Percentiles rank a stretch among this genome's conserved stretches.
These are phyloP conservation scores for Vaccinium darrowii DNA, from an alignment of 148 eudicot species.

Conservation along the genomic window DNA sequence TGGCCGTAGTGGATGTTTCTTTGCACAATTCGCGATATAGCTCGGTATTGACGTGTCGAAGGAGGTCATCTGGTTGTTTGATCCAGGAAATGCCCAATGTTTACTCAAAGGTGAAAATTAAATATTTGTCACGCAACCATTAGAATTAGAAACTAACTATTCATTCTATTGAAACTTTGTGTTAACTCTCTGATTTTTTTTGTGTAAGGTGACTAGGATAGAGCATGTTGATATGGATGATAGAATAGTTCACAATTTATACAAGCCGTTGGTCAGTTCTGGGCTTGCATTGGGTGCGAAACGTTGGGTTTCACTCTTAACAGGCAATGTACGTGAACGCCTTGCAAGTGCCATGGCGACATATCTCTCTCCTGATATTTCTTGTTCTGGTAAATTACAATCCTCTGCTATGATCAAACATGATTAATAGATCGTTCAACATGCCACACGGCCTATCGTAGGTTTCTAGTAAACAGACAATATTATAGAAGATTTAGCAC, in stretches of 20 bases:
- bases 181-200: neutral
- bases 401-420: neutral
- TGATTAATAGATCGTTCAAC: no score
- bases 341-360: slow-evolving; percentile 40
- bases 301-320: slow-evolving; percentile 41
- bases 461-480: no score
- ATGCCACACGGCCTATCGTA: no score
- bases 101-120: slow-evolving; percentile 56
- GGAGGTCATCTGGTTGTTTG: slow-evolving; percentile 77
- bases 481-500: no score
- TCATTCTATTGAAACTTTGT: neutral
- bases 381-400: slow-evolving; percentile 2
- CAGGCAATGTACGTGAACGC: slow-evolving; percentile 45
- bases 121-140: neutral
- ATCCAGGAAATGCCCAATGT: slow-evolving; percentile 77
- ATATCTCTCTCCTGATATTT: slow-evolving; percentile 26
- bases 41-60: slow-evolving; percentile 42
- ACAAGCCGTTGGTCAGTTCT: slow-evolving; percentile 36
- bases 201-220: slow-evolving; percentile 57
- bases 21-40: slow-evolving; percentile 53
- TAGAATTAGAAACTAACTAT: neutral
- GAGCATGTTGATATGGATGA: slow-evolving; percentile 59
- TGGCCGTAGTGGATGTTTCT: slow-evolving; percentile 79
- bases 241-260: slow-evolving; percentile 31
- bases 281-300: slow-evolving; percentile 51